Base-by-base conservation (phyloP, 2,329 filamentous ascomycete genomes). In the Penicillium sp. region DNA sequence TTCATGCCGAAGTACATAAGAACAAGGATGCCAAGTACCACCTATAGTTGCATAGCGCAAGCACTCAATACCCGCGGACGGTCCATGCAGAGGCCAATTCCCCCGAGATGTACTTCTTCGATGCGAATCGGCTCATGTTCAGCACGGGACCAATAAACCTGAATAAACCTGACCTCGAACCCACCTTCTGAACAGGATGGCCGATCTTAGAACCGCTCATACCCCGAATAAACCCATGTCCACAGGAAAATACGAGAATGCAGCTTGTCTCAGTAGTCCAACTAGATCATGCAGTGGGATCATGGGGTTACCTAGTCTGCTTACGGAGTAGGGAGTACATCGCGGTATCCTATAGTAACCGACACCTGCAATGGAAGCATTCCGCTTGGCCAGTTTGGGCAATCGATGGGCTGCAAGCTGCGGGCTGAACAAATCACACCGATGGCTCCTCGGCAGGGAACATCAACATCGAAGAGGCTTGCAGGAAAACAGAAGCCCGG, bases 381-480 rank as follows among this genome's bases (percentile, higher is more conserved):
- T 59, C 60, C 56, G 58, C 53, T 59, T 59, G 53, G 56, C 32
- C 54, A 9, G 7, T 42, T 34, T 31, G 29, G 27, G 45, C 34
- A 45, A 31, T 45, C 40, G n/a, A 27, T 41, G 18, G 3, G 8
- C 22, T 42, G 16, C 38, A 8, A 21, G 38, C 16, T 9, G 4
- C 8, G 6, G 18, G 16, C 16, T 10, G 9, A 24, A 18, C 45
- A 24, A 53, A 53, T 44, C 45, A 53, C 4, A 49, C 21, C 14
- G 31, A 31, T 3, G 24, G 3, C 6, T 42, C n/a, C 24, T 53
- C 50, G 32, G 40, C 50, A 44, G 40, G 38, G 40, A 40, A 16
- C 10, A 36, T 48, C 36, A 13, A 11, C 24, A 40, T n/a, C 18
- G 3, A 18, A 22, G 13, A 44, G 32, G 14, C 16, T 48, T 47